A percentile compares a stretch with the other conserved stretches of the same genome.
Evolutionary conservation across 768 basidiomycete species (phyloP).

Genomic region (Hygrophorus pudorinus): DNA sequence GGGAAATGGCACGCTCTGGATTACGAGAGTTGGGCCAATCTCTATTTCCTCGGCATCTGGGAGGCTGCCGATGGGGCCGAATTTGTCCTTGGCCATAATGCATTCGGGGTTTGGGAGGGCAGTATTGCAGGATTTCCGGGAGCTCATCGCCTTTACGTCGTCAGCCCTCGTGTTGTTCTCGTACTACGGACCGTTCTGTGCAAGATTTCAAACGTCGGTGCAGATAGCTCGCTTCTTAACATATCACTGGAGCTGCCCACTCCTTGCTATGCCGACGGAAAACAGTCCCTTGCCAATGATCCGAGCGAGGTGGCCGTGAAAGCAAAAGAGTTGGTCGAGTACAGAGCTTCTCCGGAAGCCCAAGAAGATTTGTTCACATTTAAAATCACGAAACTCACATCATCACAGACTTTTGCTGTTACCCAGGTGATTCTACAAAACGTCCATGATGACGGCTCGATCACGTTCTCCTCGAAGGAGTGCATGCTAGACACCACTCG

Average conservation of each 20-base stretch:
- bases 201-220: too few relatives aligned
- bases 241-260: neutral
- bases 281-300: too few relatives aligned
- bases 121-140: conserved; percentile 10
- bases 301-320: too few relatives aligned
- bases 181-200: conserved; percentile 20
- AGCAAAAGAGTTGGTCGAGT: conserved; percentile 9
- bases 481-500: conserved; percentile 16
- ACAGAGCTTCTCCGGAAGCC: conserved; percentile 13
- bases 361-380: conserved; percentile 20
- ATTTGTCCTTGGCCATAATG: conserved; percentile 23
- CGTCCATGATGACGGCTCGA: conserved; percentile 13
- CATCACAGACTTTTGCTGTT: conserved; percentile 18
- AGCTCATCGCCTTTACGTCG: conserved; percentile 22
- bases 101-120: conserved; percentile 27
- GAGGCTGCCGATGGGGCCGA: conserved; percentile 22
- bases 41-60: conserved; percentile 25
- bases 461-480: conserved; percentile 17
- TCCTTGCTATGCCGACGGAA: too few relatives aligned
- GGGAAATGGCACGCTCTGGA: too few relatives aligned
- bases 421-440: conserved; percentile 20
- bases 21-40: conserved; percentile 20
- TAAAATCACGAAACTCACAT: conserved; percentile 18
- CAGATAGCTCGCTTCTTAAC: too few relatives aligned
- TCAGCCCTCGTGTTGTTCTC: conserved; percentile 25